Base-by-base conservation (phyloP, 768 basidiomycete species). In the Pleurotus citrinopileatus region DNA sequence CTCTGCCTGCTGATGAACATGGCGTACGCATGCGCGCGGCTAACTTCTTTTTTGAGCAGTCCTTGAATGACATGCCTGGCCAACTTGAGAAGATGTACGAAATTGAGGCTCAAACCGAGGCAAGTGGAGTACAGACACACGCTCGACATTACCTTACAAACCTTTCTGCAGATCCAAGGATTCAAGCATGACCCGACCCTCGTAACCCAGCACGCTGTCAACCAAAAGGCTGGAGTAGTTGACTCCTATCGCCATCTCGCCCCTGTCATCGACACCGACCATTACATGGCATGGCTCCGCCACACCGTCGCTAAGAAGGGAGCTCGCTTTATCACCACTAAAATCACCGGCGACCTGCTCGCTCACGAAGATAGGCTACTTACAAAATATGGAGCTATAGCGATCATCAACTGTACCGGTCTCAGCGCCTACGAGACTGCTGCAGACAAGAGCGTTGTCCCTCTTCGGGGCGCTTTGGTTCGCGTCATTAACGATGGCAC, bases 221-320 rank as follows among this genome's bases (percentile, higher is more conserved):
- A 67, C 56, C 61, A 62, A 29, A 37, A 62, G 13, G 59, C 59
- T 20, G 68, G 69, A 12, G 68, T 65, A 19, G 64, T 69, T n/a
- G 70, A 73, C 42, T 66, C 70, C 8, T 73, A 73, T 56, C 61
- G 69, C 55, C 62, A 66, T 38, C 57, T 66, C 19, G 63, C 69
- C 4, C 71, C 70, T 17, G 63, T 70, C 52, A 65, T 73, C 53
- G 71, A 73, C 57, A 72, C 71, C 26, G 71, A 73, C 60, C 58
- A 54, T 25, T 66, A 65, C 56, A 72, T 72, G 69, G 55, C 57
- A 44, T 71, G 70, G 68, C 56, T 72, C 25, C 64, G 61, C 15
- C 40, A 53, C 29, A 55, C 67, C 7, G 55, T 66, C 12, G 52
- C 53, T 22, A 56, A 59, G 40, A 71, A 71, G 55, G 69, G 67